phyloP scores from a whole-genome alignment of 1,139 yeast species.

The Suhomyces ambrosiae region DNA sequence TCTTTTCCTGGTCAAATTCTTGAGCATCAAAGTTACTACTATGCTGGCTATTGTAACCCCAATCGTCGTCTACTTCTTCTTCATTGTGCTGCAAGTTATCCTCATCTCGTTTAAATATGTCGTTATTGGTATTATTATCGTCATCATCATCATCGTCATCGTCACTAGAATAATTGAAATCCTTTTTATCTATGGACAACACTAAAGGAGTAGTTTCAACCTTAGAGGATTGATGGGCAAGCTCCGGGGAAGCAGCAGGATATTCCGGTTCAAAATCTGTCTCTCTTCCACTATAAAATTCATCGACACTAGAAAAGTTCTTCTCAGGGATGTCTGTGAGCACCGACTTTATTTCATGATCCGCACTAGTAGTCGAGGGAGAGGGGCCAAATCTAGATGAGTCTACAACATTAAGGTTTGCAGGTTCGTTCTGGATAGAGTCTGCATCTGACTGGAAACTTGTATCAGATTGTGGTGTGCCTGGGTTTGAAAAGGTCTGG shows the following conservation, averaged over 20 bases:
- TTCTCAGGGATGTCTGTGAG: constrained; percentile 1
- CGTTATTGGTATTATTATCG: constrained; percentile 28
- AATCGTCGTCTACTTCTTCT: constrained; percentile 27
- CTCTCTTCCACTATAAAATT: constrained; percentile 6
- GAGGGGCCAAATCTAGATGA: constrained; percentile 7
- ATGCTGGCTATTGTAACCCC: constrained; percentile 32
- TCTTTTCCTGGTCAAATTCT: constrained; percentile 1
- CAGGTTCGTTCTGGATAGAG: constrained; percentile 41
- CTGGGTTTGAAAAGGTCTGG: constrained; percentile 20
- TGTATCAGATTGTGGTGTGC: constrained; percentile 36
- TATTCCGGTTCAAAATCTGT: constrained; percentile 2
- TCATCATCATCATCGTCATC: constrained; percentile 22
- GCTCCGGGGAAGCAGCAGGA: background rate
- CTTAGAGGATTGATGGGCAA: background rate
- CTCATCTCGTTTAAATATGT: constrained; percentile 10
- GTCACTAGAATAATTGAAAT: constrained; percentile 18
- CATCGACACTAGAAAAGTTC: constrained; percentile 4
- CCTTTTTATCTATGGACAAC: constrained; percentile 28
- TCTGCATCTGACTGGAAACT: constrained; percentile 42
- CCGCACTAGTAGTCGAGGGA: background rate
- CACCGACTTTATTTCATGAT: background rate
- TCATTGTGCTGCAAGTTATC: constrained; percentile 8
- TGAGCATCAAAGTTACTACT: constrained; percentile 22
- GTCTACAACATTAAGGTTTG: constrained; percentile 26
- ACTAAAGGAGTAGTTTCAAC: constrained; percentile 23